Evolutionary conservation across 352 stramenopile genomes (phyloP).

Genomic region (Lagenidium giganteum): DNA sequence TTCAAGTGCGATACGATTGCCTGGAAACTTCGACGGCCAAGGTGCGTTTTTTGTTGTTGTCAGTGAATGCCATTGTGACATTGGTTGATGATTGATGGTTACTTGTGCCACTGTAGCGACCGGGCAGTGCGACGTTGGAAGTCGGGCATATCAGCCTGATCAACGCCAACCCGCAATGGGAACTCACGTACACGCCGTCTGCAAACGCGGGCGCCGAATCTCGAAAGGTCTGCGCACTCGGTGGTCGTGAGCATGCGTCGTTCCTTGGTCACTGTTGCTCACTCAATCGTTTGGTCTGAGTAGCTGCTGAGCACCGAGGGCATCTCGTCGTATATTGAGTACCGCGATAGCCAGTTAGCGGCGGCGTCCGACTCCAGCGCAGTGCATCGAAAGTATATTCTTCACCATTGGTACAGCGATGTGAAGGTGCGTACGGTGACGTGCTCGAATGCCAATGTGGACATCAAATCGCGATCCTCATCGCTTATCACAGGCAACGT

Average conservation of each 20-base stretch:
- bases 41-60: conserved; percentile 33
- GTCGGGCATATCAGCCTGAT: conserved; percentile 50
- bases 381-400: conserved; percentile 55
- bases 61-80: background rate
- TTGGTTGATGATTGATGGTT: background rate
- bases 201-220: conserved; percentile 55
- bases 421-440: conserved; percentile 58
- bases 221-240: too few relatives aligned
- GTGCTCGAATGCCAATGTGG: too few relatives aligned
- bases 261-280: too few relatives aligned
- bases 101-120: conserved; percentile 25
- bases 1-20: conserved; percentile 74
- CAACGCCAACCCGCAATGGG: conserved; percentile 59
- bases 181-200: conserved; percentile 55
- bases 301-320: conserved; percentile 50
- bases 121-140: conserved; percentile 46
- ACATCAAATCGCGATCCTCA: too few relatives aligned
- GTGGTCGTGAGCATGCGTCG: too few relatives aligned
- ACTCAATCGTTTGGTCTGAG: too few relatives aligned
- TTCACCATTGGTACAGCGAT: conserved; percentile 66
- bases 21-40: conserved; percentile 37
- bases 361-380: conserved; percentile 2
- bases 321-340: conserved; percentile 62
- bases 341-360: conserved; percentile 22
- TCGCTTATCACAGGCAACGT: conserved; percentile 28